Conservation (phyloP, 179 eudicot species). For the Spinacia oleracea region DNA sequence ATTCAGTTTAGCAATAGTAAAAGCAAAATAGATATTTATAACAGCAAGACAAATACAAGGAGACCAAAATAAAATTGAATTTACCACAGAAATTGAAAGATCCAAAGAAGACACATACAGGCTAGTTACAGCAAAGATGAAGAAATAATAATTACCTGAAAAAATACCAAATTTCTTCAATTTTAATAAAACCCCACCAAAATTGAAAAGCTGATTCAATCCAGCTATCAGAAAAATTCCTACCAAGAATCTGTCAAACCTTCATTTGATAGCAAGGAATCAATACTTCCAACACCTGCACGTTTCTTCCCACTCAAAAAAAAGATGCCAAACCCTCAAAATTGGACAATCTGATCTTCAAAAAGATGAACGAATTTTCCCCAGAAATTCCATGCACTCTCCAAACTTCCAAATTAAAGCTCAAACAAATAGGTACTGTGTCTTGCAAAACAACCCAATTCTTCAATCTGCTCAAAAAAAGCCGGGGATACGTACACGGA, state of each 20-base stretch:
- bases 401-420: constrained; percentile 13
- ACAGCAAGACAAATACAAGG: not conserved
- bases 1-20: not conserved
- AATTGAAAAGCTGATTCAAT: constrained; percentile 18
- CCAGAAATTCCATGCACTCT: constrained; percentile 23
- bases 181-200: constrained; percentile 14
- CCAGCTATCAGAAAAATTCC: constrained; percentile 22
- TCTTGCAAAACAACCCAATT: constrained; percentile 14
- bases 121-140: not conserved
- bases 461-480: constrained; percentile 14
- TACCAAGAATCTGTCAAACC: constrained; percentile 30
- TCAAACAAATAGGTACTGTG: constrained; percentile 10
- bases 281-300: constrained; percentile 28
- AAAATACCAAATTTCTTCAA: constrained; percentile 27
- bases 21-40: not conserved
- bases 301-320: constrained; percentile 11
- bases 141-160: constrained; percentile 38
- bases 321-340: constrained; percentile 35
- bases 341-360: constrained; percentile 35
- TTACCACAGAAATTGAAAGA: constrained; percentile 10
- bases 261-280: constrained; percentile 41
- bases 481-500: not conserved
- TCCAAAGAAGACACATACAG: not conserved
- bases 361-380: constrained; percentile 4
- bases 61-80: constrained; percentile 11